These are phyloP conservation scores for Beauveria medogensis DNA, from an alignment of 2,329 filamentous ascomycete species.

Conservation along the genomic window DNA sequence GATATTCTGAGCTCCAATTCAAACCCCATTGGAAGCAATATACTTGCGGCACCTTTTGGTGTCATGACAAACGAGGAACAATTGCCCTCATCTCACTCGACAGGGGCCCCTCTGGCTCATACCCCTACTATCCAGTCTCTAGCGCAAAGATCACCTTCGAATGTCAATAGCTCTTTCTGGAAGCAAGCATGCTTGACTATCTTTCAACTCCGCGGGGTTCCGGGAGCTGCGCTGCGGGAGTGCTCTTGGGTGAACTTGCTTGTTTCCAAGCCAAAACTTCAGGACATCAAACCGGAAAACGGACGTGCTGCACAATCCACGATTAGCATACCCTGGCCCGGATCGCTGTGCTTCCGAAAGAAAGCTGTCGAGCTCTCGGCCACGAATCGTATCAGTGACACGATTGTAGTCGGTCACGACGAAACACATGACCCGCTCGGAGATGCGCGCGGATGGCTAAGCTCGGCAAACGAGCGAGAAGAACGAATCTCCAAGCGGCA, in stretches of 20 bases:
- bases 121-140: conserved; percentile 46
- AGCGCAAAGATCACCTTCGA: conserved; percentile 31
- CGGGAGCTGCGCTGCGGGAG: conserved; percentile 32
- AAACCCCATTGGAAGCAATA: conserved; percentile 33
- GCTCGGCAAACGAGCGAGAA: conserved; percentile 35
- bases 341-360: conserved; percentile 44
- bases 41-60: conserved; percentile 49
- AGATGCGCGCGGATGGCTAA: conserved; percentile 41
- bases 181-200: conserved; percentile 42
- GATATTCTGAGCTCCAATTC: conserved; percentile 33
- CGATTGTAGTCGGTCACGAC: conserved; percentile 27
- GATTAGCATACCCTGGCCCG: conserved; percentile 45
- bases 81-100: conserved; percentile 14
- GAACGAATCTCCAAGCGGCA: conserved; percentile 39
- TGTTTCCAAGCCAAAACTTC: conserved; percentile 35
- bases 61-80: conserved; percentile 24
- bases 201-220: conserved; percentile 42
- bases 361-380: conserved; percentile 33
- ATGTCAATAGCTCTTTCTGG: conserved; percentile 37
- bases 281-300: conserved; percentile 34
- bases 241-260: conserved; percentile 45
- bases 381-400: conserved; percentile 31
- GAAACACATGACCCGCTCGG: conserved; percentile 42
- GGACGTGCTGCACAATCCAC: conserved; percentile 30
- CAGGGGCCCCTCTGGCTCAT: conserved; percentile 33